Percentiles rank a stretch among this genome's conserved stretches.
phyloP scores from a whole-genome alignment of 768 basidiomycete genomes.

The Tricholomella constricta region DNA sequence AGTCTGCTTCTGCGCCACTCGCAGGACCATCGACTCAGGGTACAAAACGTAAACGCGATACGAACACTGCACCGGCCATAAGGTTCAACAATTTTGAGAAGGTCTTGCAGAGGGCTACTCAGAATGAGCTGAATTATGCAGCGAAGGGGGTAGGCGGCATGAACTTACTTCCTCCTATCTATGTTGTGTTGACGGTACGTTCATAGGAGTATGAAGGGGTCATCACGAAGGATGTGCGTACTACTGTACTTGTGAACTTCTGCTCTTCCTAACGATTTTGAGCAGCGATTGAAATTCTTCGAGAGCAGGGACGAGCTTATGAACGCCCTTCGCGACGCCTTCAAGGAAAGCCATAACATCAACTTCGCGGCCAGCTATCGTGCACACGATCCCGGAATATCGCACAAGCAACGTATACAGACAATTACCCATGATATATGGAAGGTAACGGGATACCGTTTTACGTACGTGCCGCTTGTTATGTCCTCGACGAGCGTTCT shows the following conservation, averaged over 20 bases:
- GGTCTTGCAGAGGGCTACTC: slow-evolving; percentile 17
- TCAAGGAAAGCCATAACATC: slow-evolving; percentile 35
- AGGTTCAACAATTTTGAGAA: slow-evolving; percentile 23
- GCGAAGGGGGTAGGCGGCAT: not conserved
- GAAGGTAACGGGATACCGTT: slow-evolving; percentile 50
- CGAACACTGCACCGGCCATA: not conserved
- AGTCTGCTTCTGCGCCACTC: slow-evolving; percentile 6
- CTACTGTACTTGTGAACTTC: not conserved
- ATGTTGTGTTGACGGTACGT: not conserved
- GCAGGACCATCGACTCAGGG: not conserved
- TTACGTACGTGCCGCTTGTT: slow-evolving; percentile 40
- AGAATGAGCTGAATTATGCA: slow-evolving; percentile 4
- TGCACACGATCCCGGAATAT: slow-evolving; percentile 26
- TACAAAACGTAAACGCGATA: slow-evolving; percentile 12
- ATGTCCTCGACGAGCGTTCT: not conserved
- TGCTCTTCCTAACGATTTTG: slow-evolving; percentile 3
- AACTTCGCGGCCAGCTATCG: slow-evolving; percentile 47
- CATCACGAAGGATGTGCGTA: slow-evolving; percentile 18
- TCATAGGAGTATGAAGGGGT: not conserved
- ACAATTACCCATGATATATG: slow-evolving; percentile 45
- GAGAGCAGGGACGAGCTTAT: slow-evolving; percentile 33
- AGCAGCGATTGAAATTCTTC: slow-evolving; percentile 31
- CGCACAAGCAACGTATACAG: slow-evolving; percentile 46
- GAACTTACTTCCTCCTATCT: not conserved
- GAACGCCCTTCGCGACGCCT: slow-evolving; percentile 32